Percentiles rank a stretch among this genome's conserved stretches.
Evolutionary conservation across 768 basidiomycete genomes (phyloP).

Genomic region (Nidula microcarpa): DNA sequence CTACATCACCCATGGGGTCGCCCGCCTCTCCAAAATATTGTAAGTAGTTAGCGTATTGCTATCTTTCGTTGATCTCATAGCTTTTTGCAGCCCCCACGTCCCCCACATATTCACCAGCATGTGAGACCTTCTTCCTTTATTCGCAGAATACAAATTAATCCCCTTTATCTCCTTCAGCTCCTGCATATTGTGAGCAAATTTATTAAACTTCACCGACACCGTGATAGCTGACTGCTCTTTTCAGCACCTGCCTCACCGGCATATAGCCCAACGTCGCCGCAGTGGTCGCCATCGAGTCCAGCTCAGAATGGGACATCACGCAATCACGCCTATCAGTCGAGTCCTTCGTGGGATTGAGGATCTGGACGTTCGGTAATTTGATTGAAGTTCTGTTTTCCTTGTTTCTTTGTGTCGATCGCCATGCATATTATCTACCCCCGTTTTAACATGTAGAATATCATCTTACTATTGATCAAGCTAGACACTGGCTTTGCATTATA

Average conservation of each 20-base stretch:
- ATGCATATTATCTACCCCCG: conserved; percentile 20
- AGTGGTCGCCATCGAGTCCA: conserved; percentile 82
- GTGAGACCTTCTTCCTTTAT: conserved; percentile 42
- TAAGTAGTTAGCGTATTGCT: conserved; percentile 32
- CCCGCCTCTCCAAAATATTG: conserved; percentile 93
- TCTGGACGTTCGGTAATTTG: conserved; percentile 5
- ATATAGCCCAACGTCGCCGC: conserved; percentile 81
- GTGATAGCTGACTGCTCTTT: conserved; percentile 11
- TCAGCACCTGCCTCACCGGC: conserved; percentile 82
- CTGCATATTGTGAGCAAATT: conserved; percentile 66
- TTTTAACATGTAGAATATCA: conserved; percentile 20
- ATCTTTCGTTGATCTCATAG: conserved; percentile 7
- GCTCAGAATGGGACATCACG: conserved; percentile 48
- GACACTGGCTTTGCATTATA: not conserved
- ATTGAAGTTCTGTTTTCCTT: conserved; percentile 6
- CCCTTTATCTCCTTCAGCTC: conserved; percentile 38
- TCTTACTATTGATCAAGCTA: not conserved
- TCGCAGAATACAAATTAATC: conserved; percentile 1
- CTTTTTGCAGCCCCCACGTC: conserved; percentile 69
- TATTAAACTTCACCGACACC: not conserved
- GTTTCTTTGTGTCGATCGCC: conserved; percentile 3
- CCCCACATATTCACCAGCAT: conserved; percentile 84
- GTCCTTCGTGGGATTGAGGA: conserved; percentile 50
- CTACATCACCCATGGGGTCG: conserved; percentile 86
- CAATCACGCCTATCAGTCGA: conserved; percentile 44